Evolutionary conservation across 257 asterid genomes (phyloP).

Genomic region (Nicotiana tomentosiformis): DNA sequence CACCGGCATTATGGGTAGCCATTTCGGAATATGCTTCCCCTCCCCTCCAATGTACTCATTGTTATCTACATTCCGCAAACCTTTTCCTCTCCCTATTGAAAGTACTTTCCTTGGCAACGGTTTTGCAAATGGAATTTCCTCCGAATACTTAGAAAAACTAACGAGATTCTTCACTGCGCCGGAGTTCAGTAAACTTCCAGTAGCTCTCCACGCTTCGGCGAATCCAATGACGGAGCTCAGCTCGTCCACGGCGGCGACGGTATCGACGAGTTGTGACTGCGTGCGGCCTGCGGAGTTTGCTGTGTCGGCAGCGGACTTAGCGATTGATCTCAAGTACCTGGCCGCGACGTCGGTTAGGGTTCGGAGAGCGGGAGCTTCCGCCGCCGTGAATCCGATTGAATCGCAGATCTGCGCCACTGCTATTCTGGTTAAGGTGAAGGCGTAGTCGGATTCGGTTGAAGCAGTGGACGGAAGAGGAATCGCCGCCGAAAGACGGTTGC

Average conservation of each 20-base stretch:
- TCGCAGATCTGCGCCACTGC: slow-evolving; percentile 57
- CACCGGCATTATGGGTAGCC: slow-evolving; percentile 45
- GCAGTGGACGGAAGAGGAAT: background rate
- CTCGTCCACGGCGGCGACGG: slow-evolving; percentile 42
- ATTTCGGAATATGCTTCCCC: slow-evolving; percentile 41
- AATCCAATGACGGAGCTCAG: slow-evolving; percentile 44
- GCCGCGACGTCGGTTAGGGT: slow-evolving; percentile 43
- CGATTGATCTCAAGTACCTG: slow-evolving; percentile 36
- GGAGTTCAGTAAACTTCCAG: slow-evolving; percentile 14
- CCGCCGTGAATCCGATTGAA: slow-evolving; percentile 39
- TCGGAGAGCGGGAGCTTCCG: slow-evolving; percentile 36
- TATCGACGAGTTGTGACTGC: slow-evolving; percentile 39
- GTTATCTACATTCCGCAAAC: background rate
- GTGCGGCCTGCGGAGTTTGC: slow-evolving; percentile 49
- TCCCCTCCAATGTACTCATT: slow-evolving; percentile 11
- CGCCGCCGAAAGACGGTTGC: background rate
- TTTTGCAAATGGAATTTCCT: slow-evolving; percentile 49
- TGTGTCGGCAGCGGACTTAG: slow-evolving; percentile 35
- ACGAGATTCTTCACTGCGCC: slow-evolving; percentile 34
- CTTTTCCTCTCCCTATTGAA: background rate
- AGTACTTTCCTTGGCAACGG: slow-evolving; percentile 20
- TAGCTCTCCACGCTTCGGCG: slow-evolving; percentile 16
- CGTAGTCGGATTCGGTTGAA: slow-evolving; percentile 18
- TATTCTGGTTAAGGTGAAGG: slow-evolving; percentile 24
- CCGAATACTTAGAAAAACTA: slow-evolving; percentile 17